Evolutionary conservation across 345 rosid species (phyloP), one percentile per base, ranked within the genome.

Genomic region (Salix koriyanagi): DNA sequence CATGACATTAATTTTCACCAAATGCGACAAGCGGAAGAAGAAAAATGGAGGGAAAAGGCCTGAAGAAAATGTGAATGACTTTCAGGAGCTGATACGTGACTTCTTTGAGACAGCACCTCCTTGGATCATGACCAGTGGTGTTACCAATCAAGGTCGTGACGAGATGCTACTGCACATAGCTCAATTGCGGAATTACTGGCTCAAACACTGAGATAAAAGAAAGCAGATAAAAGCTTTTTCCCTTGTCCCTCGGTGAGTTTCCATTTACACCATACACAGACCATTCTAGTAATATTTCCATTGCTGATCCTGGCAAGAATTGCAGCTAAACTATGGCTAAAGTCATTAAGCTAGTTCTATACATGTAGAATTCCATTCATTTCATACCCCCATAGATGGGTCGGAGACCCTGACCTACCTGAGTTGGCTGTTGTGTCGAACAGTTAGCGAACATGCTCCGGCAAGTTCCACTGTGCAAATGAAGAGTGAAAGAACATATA

Each of bases 61-160:
- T 0, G 94, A 91, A 72, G 98, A 91, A 77, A 95, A 91, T 44
- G 89, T 90, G 67, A 84, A 82, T 5, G 89, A 89, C 73, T 95
- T 95, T 75, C 94, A 91, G 77, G 92, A 90, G 83, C 75, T 93
- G 88, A 91, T 95, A 79, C 80, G 79, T 1, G 91, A 93, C 65
- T 95, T 83, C 87, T 95, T 95, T 78, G 82, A 89, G 72, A 86
- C 97, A 8, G 83, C 91, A 14, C 99, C 99, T 5, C 99, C 99
- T 18, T 95, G 98, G 99, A 95, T 95, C 67, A 91, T 93, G 99
- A 95, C 99, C 32, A 95, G 99, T 87, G 89, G 99, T 72, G 92
- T 90, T 76, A 91, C 99, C 4, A 90, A 91, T 86, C 96, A 93
- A 85, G 99, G 99, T 30, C 94, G 98, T 54, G 99, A 95, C 79